These are phyloP conservation scores for Pythium dissotocum DNA, from an alignment of 352 stramenopile genomes.

Conservation along the genomic window DNA sequence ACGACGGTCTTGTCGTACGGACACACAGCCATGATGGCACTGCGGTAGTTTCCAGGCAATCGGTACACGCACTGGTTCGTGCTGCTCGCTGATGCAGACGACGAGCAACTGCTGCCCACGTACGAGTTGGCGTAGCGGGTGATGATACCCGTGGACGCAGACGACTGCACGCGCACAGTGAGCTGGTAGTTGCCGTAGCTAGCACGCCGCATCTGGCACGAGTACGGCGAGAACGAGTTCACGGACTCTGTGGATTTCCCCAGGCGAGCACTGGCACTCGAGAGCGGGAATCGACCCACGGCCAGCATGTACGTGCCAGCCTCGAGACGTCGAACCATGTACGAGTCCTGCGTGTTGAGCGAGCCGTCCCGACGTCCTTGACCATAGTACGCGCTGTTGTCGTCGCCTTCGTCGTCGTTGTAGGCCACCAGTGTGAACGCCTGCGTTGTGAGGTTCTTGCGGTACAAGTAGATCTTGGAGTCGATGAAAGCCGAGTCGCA, in stretches of 20 bases:
- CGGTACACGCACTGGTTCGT: conserved; percentile 44
- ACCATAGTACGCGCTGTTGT: conserved; percentile 49
- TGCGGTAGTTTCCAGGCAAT: conserved; percentile 42
- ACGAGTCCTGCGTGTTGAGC: conserved; percentile 52
- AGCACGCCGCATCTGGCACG: conserved; percentile 51
- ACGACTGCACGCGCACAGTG: conserved; percentile 55
- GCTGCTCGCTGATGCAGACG: conserved; percentile 26
- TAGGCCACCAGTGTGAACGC: conserved; percentile 41
- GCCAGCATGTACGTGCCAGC: conserved; percentile 57
- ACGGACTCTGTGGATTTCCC: conserved; percentile 40
- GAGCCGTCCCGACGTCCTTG: conserved; percentile 48
- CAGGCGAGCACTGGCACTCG: conserved; percentile 32
- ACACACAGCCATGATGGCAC: conserved; percentile 23
- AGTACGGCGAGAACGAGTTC: conserved; percentile 56
- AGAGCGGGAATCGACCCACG: conserved; percentile 61
- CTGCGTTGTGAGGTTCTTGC: conserved; percentile 23
- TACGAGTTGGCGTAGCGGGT: conserved; percentile 58
- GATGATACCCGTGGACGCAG: conserved; percentile 31
- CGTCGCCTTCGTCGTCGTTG: conserved; percentile 69
- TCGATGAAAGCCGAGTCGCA: conserved; percentile 78
- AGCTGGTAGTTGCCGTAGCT: conserved; percentile 76
- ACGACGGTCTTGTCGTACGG: conserved; percentile 27
- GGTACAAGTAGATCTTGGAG: conserved; percentile 59
- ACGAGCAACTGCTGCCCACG: conserved; percentile 60
- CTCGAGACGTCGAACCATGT: conserved; percentile 49